Base-by-base conservation (phyloP, 2,329 filamentous ascomycete genomes). In the Phialophora tarda region DNA sequence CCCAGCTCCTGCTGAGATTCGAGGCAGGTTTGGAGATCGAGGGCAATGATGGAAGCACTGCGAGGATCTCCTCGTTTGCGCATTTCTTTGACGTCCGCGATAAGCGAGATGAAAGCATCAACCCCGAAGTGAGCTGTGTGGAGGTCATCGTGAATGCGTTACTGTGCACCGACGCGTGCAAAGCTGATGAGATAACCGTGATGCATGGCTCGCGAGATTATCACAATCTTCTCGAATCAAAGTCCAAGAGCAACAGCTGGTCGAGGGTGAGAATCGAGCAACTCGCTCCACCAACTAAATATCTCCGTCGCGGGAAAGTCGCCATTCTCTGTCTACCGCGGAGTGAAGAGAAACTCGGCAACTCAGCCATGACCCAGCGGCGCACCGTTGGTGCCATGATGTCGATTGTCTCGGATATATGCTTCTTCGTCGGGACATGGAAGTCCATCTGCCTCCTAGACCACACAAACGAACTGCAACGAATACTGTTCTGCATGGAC, bases 41-140 rank as follows among this genome's bases (percentile, higher is more conserved):
- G 5, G 58, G 51, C 30, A 48, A 11, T 10, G 3, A 21, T 34
- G 47, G 30, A 17, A 14, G 12, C 1, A 10, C 47, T 8, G 32
- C 58, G 23, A 26, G 28, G n/a, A 32, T 53, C 47, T 51, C 47
- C 14, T 61, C 58, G 28, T 51, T 61, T 21, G 47, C 47, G 11
- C 58, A 53, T 34, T 61, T 61, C 58, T 51, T 61, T 30, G 47
- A 61, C 12, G 28, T 61, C 32, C 28, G 47, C n/a, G 24, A 59
- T 41, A 24, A 2, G 2, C 21, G 3, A 12, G 14, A 53, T 26
- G n/a, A 38, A 32, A 53, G 30, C 28, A 48, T 24, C 47, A 4
- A n/a, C 12, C 30, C 47, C 44, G 17, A 38, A 34, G 30, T 34
- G 10, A 28, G 30, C 47, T 61, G 44, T 61, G 58, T 61, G 30